These are phyloP conservation scores for Diplodia sapinea DNA, from an alignment of 2,329 filamentous ascomycete genomes.

Conservation along the genomic window DNA sequence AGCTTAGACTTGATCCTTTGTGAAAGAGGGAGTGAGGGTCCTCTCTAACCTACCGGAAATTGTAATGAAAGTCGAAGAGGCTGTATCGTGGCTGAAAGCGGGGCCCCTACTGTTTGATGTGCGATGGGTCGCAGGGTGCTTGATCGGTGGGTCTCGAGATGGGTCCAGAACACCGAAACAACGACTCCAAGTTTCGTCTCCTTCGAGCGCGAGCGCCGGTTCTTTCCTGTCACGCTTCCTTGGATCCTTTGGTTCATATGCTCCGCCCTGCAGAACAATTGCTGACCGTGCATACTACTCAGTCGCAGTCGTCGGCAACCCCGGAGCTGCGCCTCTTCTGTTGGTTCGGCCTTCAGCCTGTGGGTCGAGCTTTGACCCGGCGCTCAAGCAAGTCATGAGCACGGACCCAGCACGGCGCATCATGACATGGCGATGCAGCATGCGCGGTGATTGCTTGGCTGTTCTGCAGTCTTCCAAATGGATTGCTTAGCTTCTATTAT, in stretches of 20 bases:
- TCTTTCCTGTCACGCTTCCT: neutral
- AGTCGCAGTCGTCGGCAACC: neutral
- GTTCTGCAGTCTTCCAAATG: neutral
- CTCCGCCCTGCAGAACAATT: constrained; percentile 19
- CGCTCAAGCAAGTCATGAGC: neutral
- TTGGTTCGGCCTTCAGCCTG: neutral
- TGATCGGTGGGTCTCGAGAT: constrained; percentile 1
- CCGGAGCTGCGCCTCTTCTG: constrained; percentile 19
- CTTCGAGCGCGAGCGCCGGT: neutral
- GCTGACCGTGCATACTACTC: too few species aligned
- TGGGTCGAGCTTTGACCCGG: neutral
- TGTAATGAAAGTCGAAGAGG: neutral
- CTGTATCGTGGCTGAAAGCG: neutral
- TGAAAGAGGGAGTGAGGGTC: neutral
- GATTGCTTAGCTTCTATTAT: neutral
- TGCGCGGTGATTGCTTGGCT: neutral
- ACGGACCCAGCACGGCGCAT: neutral
- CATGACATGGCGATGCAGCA: neutral
- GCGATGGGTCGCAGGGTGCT: neutral
- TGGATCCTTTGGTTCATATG: neutral
- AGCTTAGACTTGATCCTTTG: neutral
- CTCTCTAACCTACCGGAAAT: neutral
- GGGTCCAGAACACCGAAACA: constrained; percentile 2
- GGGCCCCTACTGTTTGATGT: neutral
- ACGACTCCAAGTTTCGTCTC: neutral